Evolutionary conservation across 306 rosid species (phyloP), one percentile per base, ranked within the genome.

Genomic region (Dalbergia cochinchinensis): DNA sequence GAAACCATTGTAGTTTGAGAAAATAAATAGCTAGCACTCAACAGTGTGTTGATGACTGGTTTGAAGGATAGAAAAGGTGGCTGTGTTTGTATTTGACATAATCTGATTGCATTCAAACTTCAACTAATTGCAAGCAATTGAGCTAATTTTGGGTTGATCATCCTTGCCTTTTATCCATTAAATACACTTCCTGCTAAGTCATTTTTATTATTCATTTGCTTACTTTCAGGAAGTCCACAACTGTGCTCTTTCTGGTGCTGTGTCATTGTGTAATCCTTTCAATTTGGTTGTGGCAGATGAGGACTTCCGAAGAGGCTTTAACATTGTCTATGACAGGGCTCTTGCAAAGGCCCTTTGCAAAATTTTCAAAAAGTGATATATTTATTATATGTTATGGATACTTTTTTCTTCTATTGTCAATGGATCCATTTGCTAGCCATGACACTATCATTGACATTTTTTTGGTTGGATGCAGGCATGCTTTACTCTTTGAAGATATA

Each of bases 211-310:
- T 65, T 58, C 5, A 26, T 77, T 26, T 88, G 70, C 68, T 80
- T 80, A 65, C 79, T 74, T 89, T 87, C 94, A 94, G 97, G 94
- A 93, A 77, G 85, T 88, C 35, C 48, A 51, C 74, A 57, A 81
- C 11, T 93, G 92, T 73, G 91, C 88, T 48, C 91, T 95, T 70
- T 91, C 98, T 72, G 99, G 99, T 12, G 99, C 98, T 14, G 99
- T 95, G 51, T 95, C 99, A 11, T 65, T 95, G 88, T 95, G 99
- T 81, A 93, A 95, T 90, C 99, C 99, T 70, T 95, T 95, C 86
- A 68, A 95, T 89, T 88, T 93, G 90, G 91, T 93, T 73, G 76
- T 86, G 47, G 91, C 98, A 20, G 99, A 93, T 59, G 96, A 93
- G 88, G 96, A 92, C 65, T 93, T 95, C 77, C 98, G 74, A 37